phyloP scores from a whole-genome alignment of 805 yeast genomes.

The Starmerella floris region DNA sequence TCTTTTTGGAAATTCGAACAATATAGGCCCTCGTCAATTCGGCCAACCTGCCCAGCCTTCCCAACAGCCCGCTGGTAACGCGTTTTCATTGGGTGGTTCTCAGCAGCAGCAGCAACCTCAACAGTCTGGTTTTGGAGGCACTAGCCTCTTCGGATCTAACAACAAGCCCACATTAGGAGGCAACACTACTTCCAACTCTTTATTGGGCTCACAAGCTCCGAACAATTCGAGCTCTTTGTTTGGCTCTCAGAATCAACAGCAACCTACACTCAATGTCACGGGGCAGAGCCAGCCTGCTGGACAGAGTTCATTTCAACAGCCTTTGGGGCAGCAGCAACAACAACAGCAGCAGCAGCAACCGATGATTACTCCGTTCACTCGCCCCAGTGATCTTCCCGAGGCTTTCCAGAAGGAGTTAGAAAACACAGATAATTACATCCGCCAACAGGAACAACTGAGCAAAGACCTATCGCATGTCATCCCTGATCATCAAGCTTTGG shows the following conservation, averaged over 20 bases:
- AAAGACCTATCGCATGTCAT: conserved; percentile 38
- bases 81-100: neutral
- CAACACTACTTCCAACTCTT: too few species aligned
- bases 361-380: conserved; percentile 41
- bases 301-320: conserved; percentile 17
- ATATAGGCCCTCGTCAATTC: conserved; percentile 24
- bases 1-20: conserved; percentile 23
- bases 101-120: conserved; percentile 5
- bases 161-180: neutral
- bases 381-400: conserved; percentile 48
- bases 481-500: conserved; percentile 28
- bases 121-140: neutral
- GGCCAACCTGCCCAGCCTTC: conserved; percentile 18
- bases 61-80: conserved; percentile 1
- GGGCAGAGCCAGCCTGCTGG: conserved; percentile 8
- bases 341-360: conserved; percentile 20
- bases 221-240: conserved; percentile 2
- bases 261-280: conserved; percentile 4
- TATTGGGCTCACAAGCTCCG: neutral
- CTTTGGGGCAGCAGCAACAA: conserved; percentile 15
- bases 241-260: conserved; percentile 5
- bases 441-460: conserved; percentile 39
- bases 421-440: conserved; percentile 41
- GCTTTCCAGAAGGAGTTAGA: conserved; percentile 42
- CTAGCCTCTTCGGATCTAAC: conserved; percentile 2